phyloP scores from a whole-genome alignment of 148 eudicot genomes.

The Rhododendron vialii region DNA sequence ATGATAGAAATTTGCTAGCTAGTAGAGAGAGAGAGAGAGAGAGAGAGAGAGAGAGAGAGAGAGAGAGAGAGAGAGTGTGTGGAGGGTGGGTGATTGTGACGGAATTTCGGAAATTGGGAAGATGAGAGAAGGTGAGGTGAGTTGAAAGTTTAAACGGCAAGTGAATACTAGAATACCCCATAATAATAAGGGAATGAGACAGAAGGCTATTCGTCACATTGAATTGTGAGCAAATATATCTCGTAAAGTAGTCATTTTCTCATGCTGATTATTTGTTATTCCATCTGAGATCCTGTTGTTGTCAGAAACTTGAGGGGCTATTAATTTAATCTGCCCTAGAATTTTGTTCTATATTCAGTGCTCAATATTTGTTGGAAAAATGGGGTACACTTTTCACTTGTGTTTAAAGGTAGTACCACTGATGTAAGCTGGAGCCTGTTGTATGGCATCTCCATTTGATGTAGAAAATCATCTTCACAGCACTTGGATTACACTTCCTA shows the following conservation, averaged over 20 bases:
- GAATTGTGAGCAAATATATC: not conserved
- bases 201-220: not conserved
- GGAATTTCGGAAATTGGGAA: not conserved
- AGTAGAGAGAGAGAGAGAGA: not conserved
- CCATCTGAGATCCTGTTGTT: not conserved
- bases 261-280: not conserved
- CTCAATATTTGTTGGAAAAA: not conserved
- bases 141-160: not conserved
- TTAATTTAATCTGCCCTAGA: not conserved
- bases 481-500: not conserved
- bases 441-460: not conserved
- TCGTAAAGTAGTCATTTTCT: not conserved
- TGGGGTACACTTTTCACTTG: not conserved
- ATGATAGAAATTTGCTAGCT: not conserved
- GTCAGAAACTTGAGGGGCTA: not conserved
- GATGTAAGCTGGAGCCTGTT: not conserved
- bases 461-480: not conserved
- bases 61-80: not conserved
- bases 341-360: not conserved
- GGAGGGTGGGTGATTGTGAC: too few species aligned
- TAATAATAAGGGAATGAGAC: too few species aligned
- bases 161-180: not conserved
- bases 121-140: not conserved
- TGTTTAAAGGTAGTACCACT: not conserved
- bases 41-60: not conserved